phyloP scores from a whole-genome alignment of 805 yeast genomes.

The Candida adriatica region DNA sequence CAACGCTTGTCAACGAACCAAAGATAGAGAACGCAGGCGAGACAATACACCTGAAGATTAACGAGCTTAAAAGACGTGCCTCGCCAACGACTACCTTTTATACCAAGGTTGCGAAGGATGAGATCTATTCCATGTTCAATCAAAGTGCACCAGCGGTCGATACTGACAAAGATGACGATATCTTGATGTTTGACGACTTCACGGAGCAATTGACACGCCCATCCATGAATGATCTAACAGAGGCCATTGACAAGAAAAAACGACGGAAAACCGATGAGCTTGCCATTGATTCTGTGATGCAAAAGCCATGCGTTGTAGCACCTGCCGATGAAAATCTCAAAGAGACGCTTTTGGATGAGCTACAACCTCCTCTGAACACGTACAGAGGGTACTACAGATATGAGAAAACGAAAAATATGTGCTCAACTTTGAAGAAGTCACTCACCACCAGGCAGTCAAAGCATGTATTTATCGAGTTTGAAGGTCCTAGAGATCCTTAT shows the following conservation, averaged over 20 bases:
- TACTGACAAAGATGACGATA: constrained; percentile 18
- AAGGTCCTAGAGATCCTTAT: constrained; percentile 35
- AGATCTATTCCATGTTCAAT: constrained; percentile 70
- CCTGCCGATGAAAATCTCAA: constrained; percentile 42
- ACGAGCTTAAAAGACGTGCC: constrained; percentile 27
- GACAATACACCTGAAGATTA: constrained; percentile 16
- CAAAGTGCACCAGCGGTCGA: constrained; percentile 26
- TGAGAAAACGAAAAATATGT: constrained; percentile 28
- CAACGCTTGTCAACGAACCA: constrained; percentile 6
- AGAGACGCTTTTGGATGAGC: constrained; percentile 29
- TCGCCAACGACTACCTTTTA: constrained; percentile 79
- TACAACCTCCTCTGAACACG: constrained; percentile 30
- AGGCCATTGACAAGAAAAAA: constrained; percentile 8
- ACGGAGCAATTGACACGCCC: constrained; percentile 31
- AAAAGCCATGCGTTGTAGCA: constrained; percentile 23
- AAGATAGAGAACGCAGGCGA: constrained; percentile 11
- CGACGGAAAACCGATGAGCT: constrained; percentile 1
- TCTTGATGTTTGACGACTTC: constrained; percentile 20
- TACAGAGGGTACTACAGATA: constrained; percentile 28
- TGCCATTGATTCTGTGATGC: constrained; percentile 1
- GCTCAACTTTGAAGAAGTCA: constrained; percentile 27
- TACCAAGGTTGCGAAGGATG: constrained; percentile 69
- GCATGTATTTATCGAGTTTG: constrained; percentile 37
- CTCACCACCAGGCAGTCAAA: constrained; percentile 26
- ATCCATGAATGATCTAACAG: constrained; percentile 31